Evolutionary conservation across 495 filamentous ascomycete genomes (phyloP), one percentile per base, ranked within the genome.

Genomic region (Hamigera avellanea): DNA sequence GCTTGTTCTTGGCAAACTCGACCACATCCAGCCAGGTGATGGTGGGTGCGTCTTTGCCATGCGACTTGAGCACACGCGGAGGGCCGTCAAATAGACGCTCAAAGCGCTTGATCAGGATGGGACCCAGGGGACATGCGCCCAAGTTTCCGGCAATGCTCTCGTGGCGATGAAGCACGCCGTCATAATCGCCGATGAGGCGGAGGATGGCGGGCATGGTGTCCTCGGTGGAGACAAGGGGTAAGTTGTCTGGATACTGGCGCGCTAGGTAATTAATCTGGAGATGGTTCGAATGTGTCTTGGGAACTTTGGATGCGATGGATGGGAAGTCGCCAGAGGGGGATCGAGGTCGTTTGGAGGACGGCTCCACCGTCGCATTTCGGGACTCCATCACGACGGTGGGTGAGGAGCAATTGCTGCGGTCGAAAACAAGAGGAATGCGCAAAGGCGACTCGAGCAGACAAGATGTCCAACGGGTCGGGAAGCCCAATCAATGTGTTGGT

Each of bases 71-170:
- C 5, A 85, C 76, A 19, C 68, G 73, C 36, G 86, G 85, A 14
- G 78, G 74, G 0, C 82, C 84, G 41, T 91, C 86, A 45, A 93
- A 93, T 8, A 87, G 62, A 26, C 83, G 72, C 58, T 93, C 84
- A 55, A 93, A 86, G 23, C 83, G 79, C 58, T 86, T 83, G 37
- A 91, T 75, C 35, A 93, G 62, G 26, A 87, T 83, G 23, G 84
- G 83, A 6, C 81, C 84, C 8, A 86, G 69, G 10, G 86, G 82
- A 37, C 84, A 80, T 29, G 84, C 85, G 48, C 86, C 86, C 13
- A 93, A 68, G 49, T 87, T 91, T 34, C 78, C 76, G 29, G 86
- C 85, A 37, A 93, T 75, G 47, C 80, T 86, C 58, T 93, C 86
- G 52, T 88, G 81, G 23, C 85, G 75, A 41, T 84, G 80, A 14